Base-by-base conservation (phyloP, 768 basidiomycete species). In the Lentinus brumalis region DNA sequence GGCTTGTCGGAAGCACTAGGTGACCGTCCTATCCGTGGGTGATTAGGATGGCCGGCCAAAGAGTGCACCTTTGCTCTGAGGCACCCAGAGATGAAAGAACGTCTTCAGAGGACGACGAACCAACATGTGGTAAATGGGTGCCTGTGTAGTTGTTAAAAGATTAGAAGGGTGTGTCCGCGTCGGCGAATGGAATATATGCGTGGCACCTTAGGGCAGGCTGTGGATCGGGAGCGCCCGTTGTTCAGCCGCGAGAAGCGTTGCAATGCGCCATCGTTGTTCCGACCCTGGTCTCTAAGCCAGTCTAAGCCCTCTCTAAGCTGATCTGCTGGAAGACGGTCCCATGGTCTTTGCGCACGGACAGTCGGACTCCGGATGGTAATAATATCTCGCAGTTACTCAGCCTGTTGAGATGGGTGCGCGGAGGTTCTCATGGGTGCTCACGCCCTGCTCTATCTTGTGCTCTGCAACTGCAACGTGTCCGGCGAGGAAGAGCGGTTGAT, bases 71-170 rank as follows among this genome's bases (percentile, higher is more conserved):
- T 76, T 67, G n/a, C 63, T 88, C 83, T 87, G 74, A 87, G 86
- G 83, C 81, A 64, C 68, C 73, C 70, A 66, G 81, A 83, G 82
- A 83, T 85, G 81, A 79, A 79, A 72, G 80, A 79, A 74, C 78
- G 79, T 69, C 75, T 68, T 60, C 59, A 52, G 62, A 42, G 21
- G 53, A 46, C 63, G 72, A 76, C 78, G 80, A 76, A 71, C 81
- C 70, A 79, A 74, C 81, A 84, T 86, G 83, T 86, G 82, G 80
- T 80, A 68, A 49, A 56, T 70, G 66, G 71, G 78, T 69, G 76
- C 81, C 86, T 81, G 77, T 64, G 75, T 76, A 76, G 76, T 81
- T 85, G 86, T 86, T 86, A 86, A 86, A 87, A 86, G 83, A 86
- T 85, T 77, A 71, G 45, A 53, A 70, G 58, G 14, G 2, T 12